Evolutionary conservation across 2,329 filamentous ascomycete species (phyloP).

Genomic region (Trichophyton benhamiae): DNA sequence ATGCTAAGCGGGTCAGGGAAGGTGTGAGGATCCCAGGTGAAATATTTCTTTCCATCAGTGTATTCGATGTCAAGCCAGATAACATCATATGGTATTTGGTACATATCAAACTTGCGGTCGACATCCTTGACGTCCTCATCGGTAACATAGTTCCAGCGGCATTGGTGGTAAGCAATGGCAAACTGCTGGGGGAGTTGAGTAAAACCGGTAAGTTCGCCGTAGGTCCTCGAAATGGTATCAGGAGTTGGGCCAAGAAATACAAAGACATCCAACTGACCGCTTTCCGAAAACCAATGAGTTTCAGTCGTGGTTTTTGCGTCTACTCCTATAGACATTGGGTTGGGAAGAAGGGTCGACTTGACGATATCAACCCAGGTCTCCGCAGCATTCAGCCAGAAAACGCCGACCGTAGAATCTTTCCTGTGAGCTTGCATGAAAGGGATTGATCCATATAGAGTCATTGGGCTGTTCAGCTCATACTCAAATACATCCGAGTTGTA

Average conservation of each 20-base stretch:
- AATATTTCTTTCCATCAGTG: constrained; percentile 93
- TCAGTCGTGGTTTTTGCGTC: constrained; percentile 61
- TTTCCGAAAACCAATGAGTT: constrained; percentile 95
- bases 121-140: constrained; percentile 96
- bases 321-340: constrained; percentile 63
- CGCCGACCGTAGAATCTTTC: constrained; percentile 82
- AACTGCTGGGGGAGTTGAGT: constrained; percentile 88
- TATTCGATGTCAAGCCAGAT: constrained; percentile 99
- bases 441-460: constrained; percentile 96
- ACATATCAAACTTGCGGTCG: constrained; percentile 89
- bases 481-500: constrained; percentile 98
- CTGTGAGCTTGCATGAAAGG: constrained; percentile 96
- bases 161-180: constrained; percentile 88
- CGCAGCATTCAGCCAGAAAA: constrained; percentile 95
- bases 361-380: constrained; percentile 96
- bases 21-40: constrained; percentile 85
- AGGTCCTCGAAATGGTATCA: constrained; percentile 66
- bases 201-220: constrained; percentile 81
- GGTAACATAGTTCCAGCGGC: constrained; percentile 96
- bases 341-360: constrained; percentile 61
- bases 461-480: constrained; percentile 91
- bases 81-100: constrained; percentile 91
- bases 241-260: constrained; percentile 86
- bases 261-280: constrained; percentile 80
- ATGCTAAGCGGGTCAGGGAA: constrained; percentile 79